Base-by-base conservation (phyloP, 352 stramenopile genomes). In the Globisporangium mamillatum region DNA sequence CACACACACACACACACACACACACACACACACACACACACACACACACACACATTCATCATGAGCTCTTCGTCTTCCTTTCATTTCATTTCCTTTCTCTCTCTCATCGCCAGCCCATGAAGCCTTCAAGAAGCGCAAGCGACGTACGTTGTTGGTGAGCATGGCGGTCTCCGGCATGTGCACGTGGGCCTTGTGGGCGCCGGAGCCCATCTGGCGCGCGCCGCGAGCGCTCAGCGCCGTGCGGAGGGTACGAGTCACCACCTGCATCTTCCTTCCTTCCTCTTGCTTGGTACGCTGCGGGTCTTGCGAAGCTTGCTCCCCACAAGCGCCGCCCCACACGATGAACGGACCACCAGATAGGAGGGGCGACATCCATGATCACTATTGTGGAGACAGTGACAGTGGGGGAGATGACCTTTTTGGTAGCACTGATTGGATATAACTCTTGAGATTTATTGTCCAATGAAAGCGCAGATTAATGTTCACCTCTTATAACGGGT, bases 81-180 rank as follows among this genome's bases (percentile, higher is more conserved):
- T 32, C 29, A 32, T 32, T 32, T 29, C 27, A 3, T 29, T 29
- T 32, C 20, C 3, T 41, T 24, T n/a, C 27, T 27, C 29, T 29
- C 18, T 41, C 3, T 60, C 16, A 52, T 52, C 44, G 10, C 10
- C 44, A 52, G 18, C 1, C 6, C 4, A 9, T 18, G 16, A n/a
- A 6, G 16, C 16, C 16, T 10, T 10, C 2, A 4, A n/a, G 38
- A 41, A 38, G 24, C 2, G 10, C 29, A 22, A 20, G 9, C 3
- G 3, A 81, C 82, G 71, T 75, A 95, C 88, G 71, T 95, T 92
- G 75, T 91, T 92, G 41, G 86, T 94, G 64, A 95, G 69, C 88
- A 95, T 95, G 50, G 88, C 80, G 2, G 86, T 95, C 84, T 95
- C 88, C 0, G 88, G 83, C 84, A 94, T 94, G 72, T 88, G 76